phyloP scores from a whole-genome alignment of 2,329 filamentous ascomycete genomes.

The Colletotrichum zoysiae region DNA sequence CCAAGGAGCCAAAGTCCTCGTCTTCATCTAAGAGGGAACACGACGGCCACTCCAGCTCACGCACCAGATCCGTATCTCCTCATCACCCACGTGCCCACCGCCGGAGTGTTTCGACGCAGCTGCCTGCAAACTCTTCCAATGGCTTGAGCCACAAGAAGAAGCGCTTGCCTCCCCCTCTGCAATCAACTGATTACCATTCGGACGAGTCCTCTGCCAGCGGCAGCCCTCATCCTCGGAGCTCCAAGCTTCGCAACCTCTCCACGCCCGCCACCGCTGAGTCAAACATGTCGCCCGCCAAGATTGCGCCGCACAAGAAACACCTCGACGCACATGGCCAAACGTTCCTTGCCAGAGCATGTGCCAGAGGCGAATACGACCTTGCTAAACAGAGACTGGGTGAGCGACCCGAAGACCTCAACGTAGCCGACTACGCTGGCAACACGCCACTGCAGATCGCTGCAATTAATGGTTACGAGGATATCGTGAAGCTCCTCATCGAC shows the following conservation, averaged over 20 bases:
- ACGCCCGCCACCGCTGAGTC: slow-evolving; percentile 70
- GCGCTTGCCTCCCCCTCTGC: slow-evolving; percentile 70
- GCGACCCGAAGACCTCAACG: slow-evolving; percentile 87
- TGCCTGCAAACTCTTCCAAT: slow-evolving; percentile 66
- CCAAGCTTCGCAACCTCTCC: slow-evolving; percentile 67
- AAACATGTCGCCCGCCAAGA: slow-evolving; percentile 75
- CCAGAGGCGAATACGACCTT: slow-evolving; percentile 83
- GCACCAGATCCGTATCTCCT: slow-evolving; percentile 69
- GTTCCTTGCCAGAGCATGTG: slow-evolving; percentile 88
- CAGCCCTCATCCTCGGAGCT: slow-evolving; percentile 70
- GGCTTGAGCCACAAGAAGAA: slow-evolving; percentile 72
- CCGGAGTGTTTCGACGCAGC: slow-evolving; percentile 74
- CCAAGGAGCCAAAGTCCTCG: slow-evolving; percentile 50
- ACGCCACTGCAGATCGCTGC: slow-evolving; percentile 94
- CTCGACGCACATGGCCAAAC: slow-evolving; percentile 95
- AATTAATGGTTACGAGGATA: slow-evolving; percentile 85
- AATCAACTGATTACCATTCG: slow-evolving; percentile 74
- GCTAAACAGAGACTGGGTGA: slow-evolving; percentile 82
- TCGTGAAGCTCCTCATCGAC: slow-evolving; percentile 88
- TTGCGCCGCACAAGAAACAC: slow-evolving; percentile 83
- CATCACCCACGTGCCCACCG: slow-evolving; percentile 69
- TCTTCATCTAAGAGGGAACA: slow-evolving; percentile 49
- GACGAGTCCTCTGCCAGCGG: slow-evolving; percentile 74
- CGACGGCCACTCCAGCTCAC: slow-evolving; percentile 48
- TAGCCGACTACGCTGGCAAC: slow-evolving; percentile 95